A percentile compares a stretch with the other conserved stretches of the same genome.
phyloP scores from a whole-genome alignment of 2,329 filamentous ascomycete species.

The Fusarium brevicatenulatum region DNA sequence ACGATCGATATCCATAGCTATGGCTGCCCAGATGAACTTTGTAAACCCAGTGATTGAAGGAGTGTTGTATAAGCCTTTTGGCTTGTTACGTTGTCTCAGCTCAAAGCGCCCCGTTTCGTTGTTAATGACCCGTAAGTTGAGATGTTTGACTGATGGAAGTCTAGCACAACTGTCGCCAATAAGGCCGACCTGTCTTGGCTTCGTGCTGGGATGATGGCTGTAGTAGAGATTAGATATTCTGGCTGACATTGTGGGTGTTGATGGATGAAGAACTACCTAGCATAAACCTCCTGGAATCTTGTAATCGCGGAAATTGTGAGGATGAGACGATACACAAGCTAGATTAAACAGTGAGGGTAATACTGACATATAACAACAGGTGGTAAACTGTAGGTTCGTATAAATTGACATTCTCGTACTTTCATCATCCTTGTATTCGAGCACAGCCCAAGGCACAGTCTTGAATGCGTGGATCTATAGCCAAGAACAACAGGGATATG shows the following conservation, averaged over 20 bases:
- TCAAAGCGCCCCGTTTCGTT: neutral
- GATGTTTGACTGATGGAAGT: neutral
- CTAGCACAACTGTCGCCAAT: neutral
- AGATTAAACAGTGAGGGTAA: neutral
- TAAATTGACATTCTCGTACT: neutral
- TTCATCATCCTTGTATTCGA: neutral
- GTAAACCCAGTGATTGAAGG: rapidly evolving
- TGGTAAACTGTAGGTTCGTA: neutral
- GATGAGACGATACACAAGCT: neutral
- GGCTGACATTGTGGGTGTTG: neutral
- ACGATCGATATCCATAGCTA: neutral
- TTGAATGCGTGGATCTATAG: neutral
- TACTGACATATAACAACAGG: neutral
- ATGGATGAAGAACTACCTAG: neutral
- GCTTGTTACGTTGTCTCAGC: neutral
- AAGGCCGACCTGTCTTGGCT: neutral
- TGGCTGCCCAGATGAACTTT: neutral
- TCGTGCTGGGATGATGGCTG: neutral
- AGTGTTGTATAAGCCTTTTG: no score
- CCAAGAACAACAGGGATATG: neutral
- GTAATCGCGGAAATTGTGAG: neutral
- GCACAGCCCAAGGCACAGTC: neutral
- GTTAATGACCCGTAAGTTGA: neutral
- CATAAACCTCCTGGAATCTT: neutral
- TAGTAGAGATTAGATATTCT: neutral